phyloP scores from a whole-genome alignment of 768 basidiomycete species.

The Calocybe gangraenosa region DNA sequence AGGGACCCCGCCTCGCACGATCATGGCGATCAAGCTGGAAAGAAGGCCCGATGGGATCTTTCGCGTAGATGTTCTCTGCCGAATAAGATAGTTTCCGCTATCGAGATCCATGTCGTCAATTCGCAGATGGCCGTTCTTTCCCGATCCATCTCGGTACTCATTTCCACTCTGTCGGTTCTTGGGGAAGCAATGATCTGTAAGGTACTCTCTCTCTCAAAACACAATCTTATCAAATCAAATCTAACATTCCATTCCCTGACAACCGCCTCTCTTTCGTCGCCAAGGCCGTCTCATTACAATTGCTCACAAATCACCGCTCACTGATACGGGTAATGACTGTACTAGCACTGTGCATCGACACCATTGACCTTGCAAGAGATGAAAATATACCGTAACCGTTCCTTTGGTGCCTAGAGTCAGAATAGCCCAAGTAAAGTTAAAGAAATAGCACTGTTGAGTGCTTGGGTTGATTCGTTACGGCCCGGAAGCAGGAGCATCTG shows the following conservation, averaged over 20 bases:
- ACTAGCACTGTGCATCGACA: too few species aligned
- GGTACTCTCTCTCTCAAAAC: conserved; percentile 8
- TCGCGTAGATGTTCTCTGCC: conserved; percentile 60
- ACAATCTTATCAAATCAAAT: conserved; percentile 20
- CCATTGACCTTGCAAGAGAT: too few species aligned
- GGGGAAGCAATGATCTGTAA: conserved; percentile 27
- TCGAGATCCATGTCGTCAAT: conserved; percentile 17
- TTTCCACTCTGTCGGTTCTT: conserved; percentile 28
- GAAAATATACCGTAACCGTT: too few species aligned
- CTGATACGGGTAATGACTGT: too few species aligned
- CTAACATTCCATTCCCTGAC: conserved; percentile 1
- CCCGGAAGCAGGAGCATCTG: conserved; percentile 10
- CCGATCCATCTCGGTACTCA: conserved; percentile 32
- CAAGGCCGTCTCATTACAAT: not conserved
- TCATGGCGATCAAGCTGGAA: conserved; percentile 59
- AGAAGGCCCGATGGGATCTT: conserved; percentile 41
- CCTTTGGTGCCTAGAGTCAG: too few species aligned
- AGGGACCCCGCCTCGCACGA: conserved; percentile 54
- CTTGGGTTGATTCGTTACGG: not conserved
- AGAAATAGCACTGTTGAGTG: too few species aligned
- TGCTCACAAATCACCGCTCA: too few species aligned
- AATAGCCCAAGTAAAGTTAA: too few species aligned
- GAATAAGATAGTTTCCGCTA: conserved; percentile 44
- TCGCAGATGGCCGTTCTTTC: conserved; percentile 9
- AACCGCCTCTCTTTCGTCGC: conserved; percentile 1